These are phyloP conservation scores for Chrysochromulina parva DNA, from an alignment of 78 protist genomes.

Conservation along the genomic window DNA sequence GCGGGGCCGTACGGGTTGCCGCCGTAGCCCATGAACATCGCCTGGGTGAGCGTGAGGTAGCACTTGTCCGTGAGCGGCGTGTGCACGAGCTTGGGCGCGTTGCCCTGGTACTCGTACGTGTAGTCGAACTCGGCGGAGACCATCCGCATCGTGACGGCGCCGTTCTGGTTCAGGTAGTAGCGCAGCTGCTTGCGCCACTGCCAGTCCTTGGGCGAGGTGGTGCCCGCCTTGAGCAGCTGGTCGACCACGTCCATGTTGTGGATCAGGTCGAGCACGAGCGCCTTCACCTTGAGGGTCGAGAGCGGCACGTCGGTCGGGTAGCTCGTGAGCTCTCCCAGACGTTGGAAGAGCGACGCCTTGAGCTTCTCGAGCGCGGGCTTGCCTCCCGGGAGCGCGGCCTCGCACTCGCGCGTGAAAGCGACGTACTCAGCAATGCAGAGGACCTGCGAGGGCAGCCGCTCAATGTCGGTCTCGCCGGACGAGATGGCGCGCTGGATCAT, in stretches of 20 bases:
- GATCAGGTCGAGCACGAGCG: slow-evolving; percentile 81
- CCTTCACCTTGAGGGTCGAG: slow-evolving; percentile 64
- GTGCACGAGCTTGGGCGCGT: slow-evolving; percentile 85
- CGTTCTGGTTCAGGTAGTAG: slow-evolving; percentile 39
- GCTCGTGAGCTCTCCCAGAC: not conserved
- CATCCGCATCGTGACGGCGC: slow-evolving; percentile 43
- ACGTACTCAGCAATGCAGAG: slow-evolving; percentile 67
- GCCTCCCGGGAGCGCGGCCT: slow-evolving; percentile 48
- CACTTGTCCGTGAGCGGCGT: slow-evolving; percentile 92
- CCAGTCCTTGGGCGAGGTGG: slow-evolving; percentile 46
- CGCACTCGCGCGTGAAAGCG: slow-evolving; percentile 49
- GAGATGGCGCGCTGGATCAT: too few relatives aligned
- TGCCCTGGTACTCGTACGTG: slow-evolving; percentile 91
- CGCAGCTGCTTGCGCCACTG: slow-evolving; percentile 76
- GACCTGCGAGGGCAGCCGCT: not conserved
- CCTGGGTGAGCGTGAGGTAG: slow-evolving; percentile 90
- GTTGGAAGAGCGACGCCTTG: not conserved
- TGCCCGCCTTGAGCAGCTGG: slow-evolving; percentile 34
- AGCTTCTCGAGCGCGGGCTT: not conserved
- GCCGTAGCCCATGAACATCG: slow-evolving; percentile 83
- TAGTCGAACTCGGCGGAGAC: slow-evolving; percentile 68
- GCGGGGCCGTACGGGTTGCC: slow-evolving; percentile 95
- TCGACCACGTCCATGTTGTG: slow-evolving; percentile 83
- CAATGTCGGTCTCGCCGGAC: not conserved
- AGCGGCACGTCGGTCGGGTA: slow-evolving; percentile 12